Evolutionary conservation across 2,329 filamentous ascomycete genomes (phyloP).

Genomic region (Diplodia scrobiculata): DNA sequence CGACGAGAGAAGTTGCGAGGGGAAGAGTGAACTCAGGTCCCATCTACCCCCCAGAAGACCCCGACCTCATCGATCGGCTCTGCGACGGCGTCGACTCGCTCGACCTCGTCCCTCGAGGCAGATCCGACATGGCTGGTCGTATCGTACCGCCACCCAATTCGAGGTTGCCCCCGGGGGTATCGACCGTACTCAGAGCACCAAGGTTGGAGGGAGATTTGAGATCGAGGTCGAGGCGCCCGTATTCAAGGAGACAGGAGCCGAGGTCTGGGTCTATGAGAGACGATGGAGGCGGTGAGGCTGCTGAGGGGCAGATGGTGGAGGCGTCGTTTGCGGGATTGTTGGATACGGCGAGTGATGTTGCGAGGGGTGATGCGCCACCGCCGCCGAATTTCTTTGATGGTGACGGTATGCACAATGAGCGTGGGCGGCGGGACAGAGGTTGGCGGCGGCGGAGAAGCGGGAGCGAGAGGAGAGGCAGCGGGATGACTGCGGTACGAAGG

Average conservation of each 20-base stretch:
- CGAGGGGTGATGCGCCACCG: neutral
- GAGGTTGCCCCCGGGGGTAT: neutral
- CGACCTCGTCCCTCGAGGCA: neutral
- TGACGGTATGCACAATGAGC: too few relatives aligned
- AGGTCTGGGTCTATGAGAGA: neutral
- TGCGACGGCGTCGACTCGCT: neutral
- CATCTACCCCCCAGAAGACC: neutral
- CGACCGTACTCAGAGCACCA: neutral
- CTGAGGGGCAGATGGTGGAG: neutral
- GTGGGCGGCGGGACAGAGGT: neutral
- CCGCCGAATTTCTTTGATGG: too few relatives aligned
- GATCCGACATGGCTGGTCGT: neutral
- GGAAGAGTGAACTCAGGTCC: neutral
- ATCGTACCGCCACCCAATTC: neutral
- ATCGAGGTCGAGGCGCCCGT: constrained; percentile 1
- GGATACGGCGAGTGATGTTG: constrained; percentile 2
- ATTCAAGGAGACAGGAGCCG: neutral
- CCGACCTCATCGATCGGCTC: constrained; percentile 6
- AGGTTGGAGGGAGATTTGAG: neutral
- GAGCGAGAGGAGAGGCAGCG: neutral
- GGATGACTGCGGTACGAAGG: neutral
- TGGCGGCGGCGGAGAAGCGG: neutral
- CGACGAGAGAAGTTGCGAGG: neutral
- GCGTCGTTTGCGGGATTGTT: neutral
- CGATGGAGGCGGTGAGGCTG: neutral